These are phyloP conservation scores for Calonectria honghensis DNA, from an alignment of 2,329 filamentous ascomycete genomes.

Conservation along the genomic window DNA sequence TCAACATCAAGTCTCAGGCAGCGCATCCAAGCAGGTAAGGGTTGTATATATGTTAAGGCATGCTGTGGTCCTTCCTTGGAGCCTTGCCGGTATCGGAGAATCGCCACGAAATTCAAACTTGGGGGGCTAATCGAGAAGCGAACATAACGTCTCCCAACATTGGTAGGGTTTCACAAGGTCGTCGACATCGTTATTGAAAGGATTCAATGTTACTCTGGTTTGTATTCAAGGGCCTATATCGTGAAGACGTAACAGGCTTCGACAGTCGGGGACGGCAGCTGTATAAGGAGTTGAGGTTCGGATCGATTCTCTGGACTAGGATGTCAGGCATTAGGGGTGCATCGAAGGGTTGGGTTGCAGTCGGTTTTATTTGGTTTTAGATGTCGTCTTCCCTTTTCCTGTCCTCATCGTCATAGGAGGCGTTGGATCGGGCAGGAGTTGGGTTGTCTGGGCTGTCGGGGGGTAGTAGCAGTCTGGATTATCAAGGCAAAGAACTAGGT, in stretches of 20 bases:
- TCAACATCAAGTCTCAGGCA: background rate
- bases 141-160: no score
- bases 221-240: background rate
- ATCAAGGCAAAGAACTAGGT: background rate
- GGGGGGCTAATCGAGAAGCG: background rate
- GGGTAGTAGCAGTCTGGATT: background rate
- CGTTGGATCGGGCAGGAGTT: background rate
- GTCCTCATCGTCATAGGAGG: background rate
- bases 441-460: background rate
- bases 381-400: background rate
- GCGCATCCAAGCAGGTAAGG: no score
- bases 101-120: constrained; percentile 12
- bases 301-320: background rate
- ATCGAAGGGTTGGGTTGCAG: background rate
- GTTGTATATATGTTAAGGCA: no score
- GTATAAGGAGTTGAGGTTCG: background rate
- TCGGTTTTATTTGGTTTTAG: background rate
- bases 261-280: background rate
- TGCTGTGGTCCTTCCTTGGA: background rate
- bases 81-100: background rate
- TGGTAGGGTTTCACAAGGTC: no score
- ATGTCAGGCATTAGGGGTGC: background rate
- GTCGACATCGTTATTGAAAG: no score
- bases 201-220: background rate
- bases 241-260: background rate